Percentiles rank a stretch among this genome's conserved stretches.
Evolutionary conservation across 1,284 basidiomycete genomes (phyloP).

Genomic region (Salmacisia buchloeana): DNA sequence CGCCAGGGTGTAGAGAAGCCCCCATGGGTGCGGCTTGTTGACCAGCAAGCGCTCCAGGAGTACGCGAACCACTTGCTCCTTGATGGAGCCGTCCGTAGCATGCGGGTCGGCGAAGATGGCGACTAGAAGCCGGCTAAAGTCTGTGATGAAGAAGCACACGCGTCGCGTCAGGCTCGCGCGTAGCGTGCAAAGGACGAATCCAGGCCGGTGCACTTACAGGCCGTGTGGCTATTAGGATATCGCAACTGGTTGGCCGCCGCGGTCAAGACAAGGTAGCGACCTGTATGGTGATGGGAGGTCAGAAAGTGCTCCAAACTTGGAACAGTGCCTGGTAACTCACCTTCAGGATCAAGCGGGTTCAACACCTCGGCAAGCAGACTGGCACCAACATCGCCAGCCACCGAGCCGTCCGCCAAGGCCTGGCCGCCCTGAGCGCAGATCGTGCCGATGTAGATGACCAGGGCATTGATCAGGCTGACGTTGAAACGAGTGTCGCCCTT

Average conservation of each 20-base stretch:
- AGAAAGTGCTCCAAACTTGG: neutral
- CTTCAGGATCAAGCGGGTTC: conserved; percentile 80
- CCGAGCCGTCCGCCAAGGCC: neutral
- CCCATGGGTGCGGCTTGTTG: conserved; percentile 95
- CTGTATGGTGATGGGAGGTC: neutral
- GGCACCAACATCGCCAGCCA: neutral
- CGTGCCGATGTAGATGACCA: conserved; percentile 87
- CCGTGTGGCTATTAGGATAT: conserved; percentile 50
- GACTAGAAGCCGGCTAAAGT: conserved; percentile 85
- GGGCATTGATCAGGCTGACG: conserved; percentile 76
- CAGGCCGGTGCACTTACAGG: conserved; percentile 13
- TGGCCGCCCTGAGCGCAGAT: conserved; percentile 53
- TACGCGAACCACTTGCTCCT: conserved; percentile 84
- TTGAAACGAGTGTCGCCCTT: conserved; percentile 67
- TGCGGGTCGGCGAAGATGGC: conserved; percentile 74
- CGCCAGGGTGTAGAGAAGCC: conserved; percentile 84
- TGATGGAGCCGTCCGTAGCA: conserved; percentile 58
- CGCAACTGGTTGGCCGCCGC: conserved; percentile 88
- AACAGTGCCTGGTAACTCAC: conserved; percentile 42
- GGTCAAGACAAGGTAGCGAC: conserved; percentile 84
- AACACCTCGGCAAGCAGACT: conserved; percentile 57
- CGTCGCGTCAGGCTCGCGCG: neutral
- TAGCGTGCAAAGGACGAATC: neutral
- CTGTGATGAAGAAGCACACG: conserved; percentile 53
- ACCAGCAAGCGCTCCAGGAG: conserved; percentile 89